Base-by-base conservation (phyloP, 306 rosid species). In the Urtica urens region DNA sequence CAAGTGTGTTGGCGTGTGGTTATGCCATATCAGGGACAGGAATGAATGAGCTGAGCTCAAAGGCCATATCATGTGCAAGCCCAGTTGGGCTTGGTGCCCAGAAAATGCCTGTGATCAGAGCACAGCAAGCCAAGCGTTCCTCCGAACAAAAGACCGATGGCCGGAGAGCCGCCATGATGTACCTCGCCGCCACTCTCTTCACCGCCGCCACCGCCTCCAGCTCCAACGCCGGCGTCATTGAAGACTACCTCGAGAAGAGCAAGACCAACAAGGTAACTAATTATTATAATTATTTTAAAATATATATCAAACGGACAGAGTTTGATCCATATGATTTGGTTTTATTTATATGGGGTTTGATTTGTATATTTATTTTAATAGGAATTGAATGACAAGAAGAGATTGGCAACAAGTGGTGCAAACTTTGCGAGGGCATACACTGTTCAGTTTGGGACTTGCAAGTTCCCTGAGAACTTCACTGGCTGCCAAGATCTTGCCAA, bases 401-500 rank as follows among this genome's bases (percentile, higher is more conserved):
- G 99, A 49, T 73, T 82, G 60, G 94, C 99, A 19, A 92, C 99
- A 3, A 82, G 83, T 65, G 94, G 93, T 3, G 99, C 99, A 23
- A 92, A 92, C 55, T 85, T 85, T 43, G 99, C 99, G 14, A 76
- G 99, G 59, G 99, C 99, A 23, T 92, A 75, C 69, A 92, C 99
- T 0, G 99, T 92, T 62, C 60, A 92, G 61, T 92, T 92, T 49
- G 99, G 99, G n/a, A 28, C 70, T 14, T 92, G 99, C 83, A 85
- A 92, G 67, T 92, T 92, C 88, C 99, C 99, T n/a, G 94, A 92
- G 78, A 92, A 92, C 70, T 92, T 92, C 72, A 92, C 99, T 25
- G 99, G 99, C 47, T 92, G 99, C 77, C 96, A 92, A 79, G 99
- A 92, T 79, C 99, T 92, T 31, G 99, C 96, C 3, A 92, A 82